phyloP scores from a whole-genome alignment of 1,284 basidiomycete species.

The Apiotrichum brassicae region DNA sequence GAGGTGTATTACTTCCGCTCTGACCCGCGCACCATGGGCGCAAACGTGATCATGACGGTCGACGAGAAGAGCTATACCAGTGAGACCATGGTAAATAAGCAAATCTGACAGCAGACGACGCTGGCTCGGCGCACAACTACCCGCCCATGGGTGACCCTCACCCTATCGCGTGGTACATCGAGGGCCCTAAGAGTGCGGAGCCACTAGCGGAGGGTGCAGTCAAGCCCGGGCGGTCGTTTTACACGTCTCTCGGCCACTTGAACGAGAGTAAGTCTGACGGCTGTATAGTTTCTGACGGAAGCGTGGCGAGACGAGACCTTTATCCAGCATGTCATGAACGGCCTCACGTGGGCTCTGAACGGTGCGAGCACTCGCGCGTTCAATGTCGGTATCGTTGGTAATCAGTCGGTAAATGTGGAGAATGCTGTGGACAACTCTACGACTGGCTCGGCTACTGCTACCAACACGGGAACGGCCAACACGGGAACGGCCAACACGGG shows the following conservation, averaged over 20 bases:
- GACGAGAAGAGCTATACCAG: slow-evolving; percentile 62
- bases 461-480: too few species aligned
- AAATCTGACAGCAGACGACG: slow-evolving; percentile 20
- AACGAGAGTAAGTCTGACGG: slow-evolving; percentile 51
- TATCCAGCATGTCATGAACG: slow-evolving; percentile 63
- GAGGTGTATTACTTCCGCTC: slow-evolving; percentile 66
- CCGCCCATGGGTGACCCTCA: slow-evolving; percentile 38
- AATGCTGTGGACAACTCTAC: too few species aligned
- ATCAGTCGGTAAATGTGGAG: too few species aligned
- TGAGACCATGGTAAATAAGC: slow-evolving; percentile 29
- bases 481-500: neutral
- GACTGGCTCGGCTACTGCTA: too few species aligned
- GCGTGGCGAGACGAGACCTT: slow-evolving; percentile 56
- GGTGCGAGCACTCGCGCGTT: slow-evolving; percentile 47
- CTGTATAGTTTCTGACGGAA: neutral
- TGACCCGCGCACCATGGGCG: slow-evolving; percentile 62
- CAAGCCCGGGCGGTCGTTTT: slow-evolving; percentile 67
- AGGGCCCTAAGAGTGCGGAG: slow-evolving; percentile 56
- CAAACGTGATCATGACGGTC: slow-evolving; percentile 60
- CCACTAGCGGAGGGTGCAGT: slow-evolving; percentile 37
- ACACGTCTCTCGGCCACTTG: slow-evolving; percentile 69
- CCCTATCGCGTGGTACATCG: slow-evolving; percentile 64
- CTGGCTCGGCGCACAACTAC: slow-evolving; percentile 21
- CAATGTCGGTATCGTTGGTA: slow-evolving; percentile 39
- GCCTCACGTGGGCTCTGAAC: slow-evolving; percentile 63